Percentiles rank a stretch among this genome's conserved stretches.
phyloP scores from a whole-genome alignment of 1,284 basidiomycete species.

The Golubevia pallescens region DNA sequence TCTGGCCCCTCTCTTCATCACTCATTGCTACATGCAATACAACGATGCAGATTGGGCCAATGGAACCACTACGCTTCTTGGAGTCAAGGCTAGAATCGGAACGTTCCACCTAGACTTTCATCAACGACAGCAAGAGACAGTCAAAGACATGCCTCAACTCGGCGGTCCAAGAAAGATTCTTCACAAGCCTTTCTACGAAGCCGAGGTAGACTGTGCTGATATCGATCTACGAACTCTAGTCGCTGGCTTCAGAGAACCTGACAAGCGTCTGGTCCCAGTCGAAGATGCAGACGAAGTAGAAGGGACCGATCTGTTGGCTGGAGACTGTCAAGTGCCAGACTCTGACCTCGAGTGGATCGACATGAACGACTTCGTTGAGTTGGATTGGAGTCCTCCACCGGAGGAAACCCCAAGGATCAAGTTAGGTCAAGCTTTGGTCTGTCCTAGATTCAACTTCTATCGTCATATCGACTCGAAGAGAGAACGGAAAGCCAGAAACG shows the following conservation, averaged over 20 bases:
- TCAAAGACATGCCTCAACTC: conserved; percentile 1
- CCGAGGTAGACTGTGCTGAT: conserved; percentile 80
- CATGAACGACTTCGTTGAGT: conserved; percentile 82
- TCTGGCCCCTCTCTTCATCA: conserved; percentile 79
- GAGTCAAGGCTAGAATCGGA: conserved; percentile 80
- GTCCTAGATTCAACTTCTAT: conserved; percentile 82
- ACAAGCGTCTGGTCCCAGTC: neutral
- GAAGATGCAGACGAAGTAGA: conserved; percentile 19
- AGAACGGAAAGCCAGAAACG: conserved; percentile 57
- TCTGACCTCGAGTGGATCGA: conserved; percentile 74
- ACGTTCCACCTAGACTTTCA: conserved; percentile 89
- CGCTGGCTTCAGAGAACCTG: conserved; percentile 26
- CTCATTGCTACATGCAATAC: conserved; percentile 85
- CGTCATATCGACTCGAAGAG: conserved; percentile 68
- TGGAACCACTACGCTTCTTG: conserved; percentile 80
- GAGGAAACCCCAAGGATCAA: conserved; percentile 72
- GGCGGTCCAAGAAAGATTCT: conserved; percentile 22
- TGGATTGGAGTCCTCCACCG: conserved; percentile 71
- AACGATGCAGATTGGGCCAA: conserved; percentile 76
- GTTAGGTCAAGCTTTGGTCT: conserved; percentile 75
- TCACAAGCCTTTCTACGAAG: conserved; percentile 91
- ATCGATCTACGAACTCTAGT: conserved; percentile 73
- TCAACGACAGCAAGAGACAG: conserved; percentile 82
- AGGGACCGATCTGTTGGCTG: conserved; percentile 22
- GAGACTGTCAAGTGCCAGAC: conserved; percentile 18